Conservation (phyloP, 331 rosid genomes). For the Pyrus hybrid region DNA sequence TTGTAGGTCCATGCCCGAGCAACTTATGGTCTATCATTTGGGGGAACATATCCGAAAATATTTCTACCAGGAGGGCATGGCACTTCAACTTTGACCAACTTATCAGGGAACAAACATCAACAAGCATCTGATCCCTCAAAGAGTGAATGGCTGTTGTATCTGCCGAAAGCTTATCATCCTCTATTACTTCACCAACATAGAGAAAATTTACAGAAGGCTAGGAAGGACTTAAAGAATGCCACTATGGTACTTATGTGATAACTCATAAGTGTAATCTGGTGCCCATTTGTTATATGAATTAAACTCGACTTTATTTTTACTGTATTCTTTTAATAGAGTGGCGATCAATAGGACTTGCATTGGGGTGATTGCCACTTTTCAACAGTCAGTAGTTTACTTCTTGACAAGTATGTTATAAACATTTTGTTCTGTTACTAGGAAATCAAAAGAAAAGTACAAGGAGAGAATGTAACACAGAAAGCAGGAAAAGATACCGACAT, state of each 20-base stretch:
- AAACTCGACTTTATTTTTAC: neutral
- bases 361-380: neutral
- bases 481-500: constrained; percentile 14
- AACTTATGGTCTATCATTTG: constrained; percentile 66
- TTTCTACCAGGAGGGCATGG: constrained; percentile 32
- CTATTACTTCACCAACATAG: constrained; percentile 63
- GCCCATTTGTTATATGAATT: neutral
- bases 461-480: constrained; percentile 15
- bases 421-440: constrained; percentile 12
- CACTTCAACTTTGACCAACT: constrained; percentile 24
- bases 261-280: neutral
- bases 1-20: constrained; percentile 89
- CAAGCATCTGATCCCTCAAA: constrained; percentile 16
- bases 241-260: constrained; percentile 37
- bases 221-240: constrained; percentile 34
- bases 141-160: constrained; percentile 68
- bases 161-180: constrained; percentile 77
- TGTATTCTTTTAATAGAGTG: neutral
- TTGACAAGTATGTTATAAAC: neutral
- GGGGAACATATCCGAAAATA: constrained; percentile 68
- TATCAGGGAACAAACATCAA: constrained; percentile 25
- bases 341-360: neutral
- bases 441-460: constrained; percentile 15
- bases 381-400: neutral
- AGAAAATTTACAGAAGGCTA: constrained; percentile 50